Base-by-base conservation (phyloP, 2,329 filamentous ascomycete species). In the Mycosphaerella sp. region DNA sequence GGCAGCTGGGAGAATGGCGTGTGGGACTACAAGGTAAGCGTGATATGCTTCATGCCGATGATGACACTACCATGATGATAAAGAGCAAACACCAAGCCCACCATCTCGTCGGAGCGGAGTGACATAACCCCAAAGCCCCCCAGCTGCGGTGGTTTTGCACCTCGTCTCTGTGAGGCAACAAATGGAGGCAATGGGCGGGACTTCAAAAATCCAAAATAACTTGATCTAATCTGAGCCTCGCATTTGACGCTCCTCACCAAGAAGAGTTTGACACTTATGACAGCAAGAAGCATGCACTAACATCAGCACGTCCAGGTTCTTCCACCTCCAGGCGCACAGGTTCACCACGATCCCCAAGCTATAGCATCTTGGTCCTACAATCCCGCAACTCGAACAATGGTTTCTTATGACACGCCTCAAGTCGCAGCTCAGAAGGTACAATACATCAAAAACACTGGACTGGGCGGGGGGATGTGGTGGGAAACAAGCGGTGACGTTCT, bases 381-480 rank as follows among this genome's bases (percentile, higher is more conserved):
- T 66, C 69, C 78, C 0, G 70, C 65, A 1, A 77, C 76, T 31
- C 78, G 78, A 55, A 83, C 80, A 53, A 80, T 97, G 76, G 80
- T 97, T 49, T 86, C 80, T 42, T 97, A 95, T 63, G 81, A 83
- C 59, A 92, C 82, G 1, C 79, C 83, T 0, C 72, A 76, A 2
- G 81, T 90, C 69, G 85, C 83, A 3, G 75, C 76, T 60, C 68
- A 73, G 60, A 97, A 96, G 76, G 83, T 84, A 1, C 73, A 80
- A 9, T 95, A 83, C 68, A 81, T 96, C 66, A 80, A 77, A 66
- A 69, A 80, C 17, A 74, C 78, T 43, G 76, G 81, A 0, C 78
- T 96, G 0, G 91, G 90, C 1, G 92, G 92, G 14, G 89, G 80
- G n/a, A 96, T 97, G 91, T 97, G 89, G 89, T 95, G 88, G 88